Percentiles rank a stretch among this genome's conserved stretches.
Evolutionary conservation across 345 rosid genomes (phyloP).

Genomic region (Eucalyptus sp.): DNA sequence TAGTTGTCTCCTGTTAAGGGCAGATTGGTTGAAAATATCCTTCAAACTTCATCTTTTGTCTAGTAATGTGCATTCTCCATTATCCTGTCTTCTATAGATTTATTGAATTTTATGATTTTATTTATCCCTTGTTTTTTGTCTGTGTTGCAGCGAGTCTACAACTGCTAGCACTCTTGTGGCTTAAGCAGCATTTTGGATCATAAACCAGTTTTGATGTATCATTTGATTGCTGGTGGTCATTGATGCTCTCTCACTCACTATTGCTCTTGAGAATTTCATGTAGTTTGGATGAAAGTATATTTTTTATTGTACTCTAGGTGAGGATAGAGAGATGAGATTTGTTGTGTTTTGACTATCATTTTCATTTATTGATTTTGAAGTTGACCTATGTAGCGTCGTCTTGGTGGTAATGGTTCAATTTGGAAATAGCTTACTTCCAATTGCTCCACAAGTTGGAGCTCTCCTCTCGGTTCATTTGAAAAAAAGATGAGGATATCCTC

Average conservation of each 20-base stretch:
- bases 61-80: neutral
- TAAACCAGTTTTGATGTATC: neutral
- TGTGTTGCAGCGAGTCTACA: conserved; percentile 3
- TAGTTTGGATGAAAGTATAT: neutral
- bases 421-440: neutral
- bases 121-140: neutral
- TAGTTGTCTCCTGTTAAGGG: neutral
- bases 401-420: neutral
- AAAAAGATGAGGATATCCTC: neutral
- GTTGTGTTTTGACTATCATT: neutral
- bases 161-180: conserved; percentile 10
- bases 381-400: neutral
- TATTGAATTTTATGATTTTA: neutral
- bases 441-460: neutral
- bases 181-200: neutral
- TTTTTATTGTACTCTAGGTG: neutral
- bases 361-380: neutral
- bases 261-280: neutral
- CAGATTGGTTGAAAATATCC: neutral
- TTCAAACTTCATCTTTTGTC: neutral
- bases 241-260: neutral
- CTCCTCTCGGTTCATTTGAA: neutral
- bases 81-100: neutral
- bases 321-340: neutral
- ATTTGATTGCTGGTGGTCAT: neutral